phyloP scores from a whole-genome alignment of 78 protist genomes.

The Paratrimastix pyriformis region DNA sequence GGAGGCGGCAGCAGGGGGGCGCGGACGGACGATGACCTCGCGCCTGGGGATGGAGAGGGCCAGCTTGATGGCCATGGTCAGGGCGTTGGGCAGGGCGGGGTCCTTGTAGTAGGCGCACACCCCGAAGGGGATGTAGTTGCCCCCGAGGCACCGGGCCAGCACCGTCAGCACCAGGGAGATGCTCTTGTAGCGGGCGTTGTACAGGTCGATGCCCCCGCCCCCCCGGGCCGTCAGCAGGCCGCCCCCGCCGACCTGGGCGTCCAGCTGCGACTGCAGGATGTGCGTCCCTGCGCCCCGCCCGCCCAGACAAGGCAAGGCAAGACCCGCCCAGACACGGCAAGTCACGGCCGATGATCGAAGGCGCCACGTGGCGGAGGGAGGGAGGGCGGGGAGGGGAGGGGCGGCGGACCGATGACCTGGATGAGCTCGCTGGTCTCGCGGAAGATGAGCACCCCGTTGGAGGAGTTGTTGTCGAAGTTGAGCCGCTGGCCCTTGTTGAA shows the following conservation, averaged over 20 bases:
- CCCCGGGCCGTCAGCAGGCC: not conserved
- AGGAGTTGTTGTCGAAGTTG: slow-evolving; percentile 10
- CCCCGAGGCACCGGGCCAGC: slow-evolving; percentile 3
- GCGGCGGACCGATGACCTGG: not conserved
- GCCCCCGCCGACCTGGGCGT: too few relatives aligned
- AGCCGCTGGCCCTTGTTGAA: slow-evolving; percentile 22
- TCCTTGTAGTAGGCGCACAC: slow-evolving; percentile 11
- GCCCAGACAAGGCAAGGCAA: too few relatives aligned
- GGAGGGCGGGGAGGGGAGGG: too few relatives aligned
- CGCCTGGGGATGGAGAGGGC: not conserved
- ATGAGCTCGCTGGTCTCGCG: not conserved
- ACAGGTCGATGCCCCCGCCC: not conserved
- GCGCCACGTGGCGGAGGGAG: too few relatives aligned
- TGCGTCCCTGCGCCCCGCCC: too few relatives aligned
- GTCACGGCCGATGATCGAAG: too few relatives aligned
- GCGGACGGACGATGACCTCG: not conserved
- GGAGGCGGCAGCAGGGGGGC: too few relatives aligned
- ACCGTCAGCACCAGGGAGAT: not conserved
- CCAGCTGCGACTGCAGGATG: too few relatives aligned
- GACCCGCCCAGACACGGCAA: too few relatives aligned
- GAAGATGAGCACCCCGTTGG: slow-evolving; percentile 18
- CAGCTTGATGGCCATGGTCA: not conserved
- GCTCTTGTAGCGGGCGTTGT: not conserved
- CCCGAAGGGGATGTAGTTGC: slow-evolving; percentile 21
- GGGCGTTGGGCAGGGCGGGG: not conserved